A percentile compares a stretch with the other conserved stretches of the same genome.
Evolutionary conservation across 2,329 filamentous ascomycete species (phyloP).

Genomic region (Rhytidhysteron rufulum): DNA sequence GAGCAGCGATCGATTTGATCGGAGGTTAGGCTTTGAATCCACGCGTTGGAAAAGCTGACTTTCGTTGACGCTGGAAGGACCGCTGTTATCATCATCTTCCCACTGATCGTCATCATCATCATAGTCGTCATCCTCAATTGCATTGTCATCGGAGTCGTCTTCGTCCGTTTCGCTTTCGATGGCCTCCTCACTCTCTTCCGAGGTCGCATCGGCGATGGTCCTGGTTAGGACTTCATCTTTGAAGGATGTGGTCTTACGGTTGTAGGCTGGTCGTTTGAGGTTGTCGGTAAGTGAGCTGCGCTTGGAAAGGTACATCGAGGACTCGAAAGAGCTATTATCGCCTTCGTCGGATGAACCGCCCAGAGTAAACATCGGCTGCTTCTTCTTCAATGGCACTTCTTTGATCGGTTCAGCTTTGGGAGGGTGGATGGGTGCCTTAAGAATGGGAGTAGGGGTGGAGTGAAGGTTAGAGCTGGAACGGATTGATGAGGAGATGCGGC

Average conservation of each 20-base stretch:
- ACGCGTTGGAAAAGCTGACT: conserved; percentile 83
- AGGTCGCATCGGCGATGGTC: conserved; percentile 55
- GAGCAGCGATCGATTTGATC: conserved; percentile 81
- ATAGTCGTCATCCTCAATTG: conserved; percentile 59
- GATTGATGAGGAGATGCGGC: conserved; percentile 66
- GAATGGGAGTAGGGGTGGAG: conserved; percentile 55
- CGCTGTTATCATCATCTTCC: conserved; percentile 72
- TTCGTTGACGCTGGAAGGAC: conserved; percentile 77
- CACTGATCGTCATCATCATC: conserved; percentile 46
- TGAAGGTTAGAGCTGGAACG: conserved; percentile 56
- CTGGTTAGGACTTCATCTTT: conserved; percentile 69
- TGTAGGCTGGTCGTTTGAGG: conserved; percentile 44
- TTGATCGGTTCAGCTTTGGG: conserved; percentile 23
- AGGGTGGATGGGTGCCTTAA: conserved; percentile 47
- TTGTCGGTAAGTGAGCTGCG: conserved; percentile 55
- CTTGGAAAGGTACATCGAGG: conserved; percentile 50
- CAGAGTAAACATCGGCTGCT: conserved; percentile 68
- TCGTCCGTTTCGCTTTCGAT: conserved; percentile 58
- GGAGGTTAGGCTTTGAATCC: conserved; percentile 79
- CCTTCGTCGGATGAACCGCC: conserved; percentile 82
- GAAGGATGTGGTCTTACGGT: conserved; percentile 79
- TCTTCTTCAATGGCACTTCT: conserved; percentile 53
- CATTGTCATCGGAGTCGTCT: conserved; percentile 53
- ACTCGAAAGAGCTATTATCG: conserved; percentile 72
- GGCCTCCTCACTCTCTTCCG: conserved; percentile 52